phyloP scores from a whole-genome alignment of 345 rosid species.

The Gossypium turneri region DNA sequence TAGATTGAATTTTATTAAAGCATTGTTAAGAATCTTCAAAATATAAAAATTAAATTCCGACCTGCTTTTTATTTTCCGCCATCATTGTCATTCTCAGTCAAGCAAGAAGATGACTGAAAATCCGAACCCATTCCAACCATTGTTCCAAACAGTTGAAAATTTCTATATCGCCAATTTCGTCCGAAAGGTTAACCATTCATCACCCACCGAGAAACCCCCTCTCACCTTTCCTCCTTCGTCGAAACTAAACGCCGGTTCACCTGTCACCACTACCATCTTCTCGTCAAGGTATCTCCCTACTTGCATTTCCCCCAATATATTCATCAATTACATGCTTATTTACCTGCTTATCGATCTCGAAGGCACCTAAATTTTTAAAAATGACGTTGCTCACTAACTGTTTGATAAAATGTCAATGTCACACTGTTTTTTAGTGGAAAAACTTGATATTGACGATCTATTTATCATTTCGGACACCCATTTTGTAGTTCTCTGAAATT shows the following conservation, averaged over 20 bases:
- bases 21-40: too few species aligned
- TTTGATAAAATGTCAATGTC: conserved; percentile 40
- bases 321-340: background rate
- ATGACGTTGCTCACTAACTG: conserved; percentile 24
- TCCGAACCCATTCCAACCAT: conserved; percentile 51
- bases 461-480: background rate
- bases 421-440: background rate
- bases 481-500: background rate
- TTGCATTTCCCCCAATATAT: background rate
- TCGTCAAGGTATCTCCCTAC: conserved; percentile 37
- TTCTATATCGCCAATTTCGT: conserved; percentile 45
- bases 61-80: background rate
- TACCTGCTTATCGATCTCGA: background rate
- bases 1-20: too few species aligned
- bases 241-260: conserved; percentile 14
- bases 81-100: background rate
- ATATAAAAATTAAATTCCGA: background rate
- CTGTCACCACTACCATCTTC: conserved; percentile 24
- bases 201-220: conserved; percentile 24
- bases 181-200: conserved; percentile 15
- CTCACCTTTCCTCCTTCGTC: conserved; percentile 30
- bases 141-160: conserved; percentile 41
- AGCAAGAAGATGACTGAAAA: conserved; percentile 42
- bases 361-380: background rate
- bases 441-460: background rate